Evolutionary conservation across 1,284 basidiomycete genomes (phyloP), one percentile per base, ranked within the genome.

Genomic region (Cryptococcus neoformans): DNA sequence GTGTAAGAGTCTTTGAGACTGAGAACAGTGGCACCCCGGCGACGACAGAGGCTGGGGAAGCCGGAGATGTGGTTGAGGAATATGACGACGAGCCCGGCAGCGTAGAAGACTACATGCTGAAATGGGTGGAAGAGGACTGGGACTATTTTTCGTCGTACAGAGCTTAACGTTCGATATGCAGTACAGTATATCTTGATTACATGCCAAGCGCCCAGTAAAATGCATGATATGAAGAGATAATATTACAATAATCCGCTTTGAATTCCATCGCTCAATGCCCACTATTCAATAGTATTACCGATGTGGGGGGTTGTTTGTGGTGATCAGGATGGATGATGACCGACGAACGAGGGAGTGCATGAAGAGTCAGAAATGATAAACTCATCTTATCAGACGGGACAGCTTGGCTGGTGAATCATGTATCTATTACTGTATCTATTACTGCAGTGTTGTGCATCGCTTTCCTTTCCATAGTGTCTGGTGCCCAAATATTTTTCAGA

Each of bases 101-200:
- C 11, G 44, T 89, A 28, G 87, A 89, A 53, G 91, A 94, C 60
- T 95, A 92, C 68, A 94, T 98, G 91, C 80, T 97, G 49, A 76
- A 80, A 6, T 84, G 86, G 66, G 88, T 92, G 34, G 83, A 85
- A 58, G 76, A 77, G 55, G 88, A 96, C 66, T 87, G 84, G 80
- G 87, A 88, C 37, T 87, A 83, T 73, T 96, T 95, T 75, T 61
- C 59, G 14, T 63, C 41, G 34, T 61, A 50, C 53, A 54, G 55
- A 12, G 58, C 58, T 35, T 62, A 57, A 28, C 28, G 28, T 28
- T 28, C 28, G 51, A 37, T 17, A 41, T 17, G 28, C 6, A 16
- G 12, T 11, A 12, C 9, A 5, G 11, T 51, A 37, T 51, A n/a
- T 47, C 10, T 47, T 37, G 39, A 36, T 51, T 8, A n/a, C 8